These are phyloP conservation scores for Tubosaeta sp. DNA, from an alignment of 768 basidiomycete genomes.

Conservation along the genomic window DNA sequence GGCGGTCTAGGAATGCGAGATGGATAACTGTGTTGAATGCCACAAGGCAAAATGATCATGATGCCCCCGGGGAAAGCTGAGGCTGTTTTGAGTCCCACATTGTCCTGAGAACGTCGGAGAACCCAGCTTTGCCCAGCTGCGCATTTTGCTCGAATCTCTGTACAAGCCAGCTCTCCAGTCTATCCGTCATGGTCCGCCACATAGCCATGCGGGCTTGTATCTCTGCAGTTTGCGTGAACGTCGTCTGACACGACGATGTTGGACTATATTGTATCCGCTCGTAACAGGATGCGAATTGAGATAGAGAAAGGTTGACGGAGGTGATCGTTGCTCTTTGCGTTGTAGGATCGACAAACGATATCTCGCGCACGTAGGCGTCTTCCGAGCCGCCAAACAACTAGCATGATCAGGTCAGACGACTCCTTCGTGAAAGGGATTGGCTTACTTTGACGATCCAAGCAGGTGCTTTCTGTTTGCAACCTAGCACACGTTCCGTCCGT, in stretches of 20 bases:
- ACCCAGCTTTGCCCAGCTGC: constrained; percentile 80
- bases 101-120: constrained; percentile 80
- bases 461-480: constrained; percentile 90
- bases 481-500: constrained; percentile 84
- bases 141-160: constrained; percentile 93
- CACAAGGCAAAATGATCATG: constrained; percentile 19
- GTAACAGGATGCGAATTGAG: constrained; percentile 91
- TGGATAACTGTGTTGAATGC: constrained; percentile 5
- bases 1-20: constrained; percentile 19
- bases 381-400: constrained; percentile 90
- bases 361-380: constrained; percentile 92
- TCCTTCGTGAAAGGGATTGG: constrained; percentile 9
- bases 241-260: constrained; percentile 54
- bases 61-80: constrained; percentile 30
- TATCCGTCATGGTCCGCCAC: constrained; percentile 79
- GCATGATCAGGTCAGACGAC: constrained; percentile 4
- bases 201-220: constrained; percentile 78
- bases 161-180: constrained; percentile 80
- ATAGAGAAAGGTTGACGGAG: constrained; percentile 89
- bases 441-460: constrained; percentile 89
- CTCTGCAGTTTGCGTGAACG: constrained; percentile 88
- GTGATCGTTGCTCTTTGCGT: constrained; percentile 79
- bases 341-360: constrained; percentile 87
- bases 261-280: constrained; percentile 89
- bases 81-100: constrained; percentile 72